Evolutionary conservation across 306 rosid genomes (phyloP), one percentile per base, ranked within the genome.

Genomic region (Corylus americana): DNA sequence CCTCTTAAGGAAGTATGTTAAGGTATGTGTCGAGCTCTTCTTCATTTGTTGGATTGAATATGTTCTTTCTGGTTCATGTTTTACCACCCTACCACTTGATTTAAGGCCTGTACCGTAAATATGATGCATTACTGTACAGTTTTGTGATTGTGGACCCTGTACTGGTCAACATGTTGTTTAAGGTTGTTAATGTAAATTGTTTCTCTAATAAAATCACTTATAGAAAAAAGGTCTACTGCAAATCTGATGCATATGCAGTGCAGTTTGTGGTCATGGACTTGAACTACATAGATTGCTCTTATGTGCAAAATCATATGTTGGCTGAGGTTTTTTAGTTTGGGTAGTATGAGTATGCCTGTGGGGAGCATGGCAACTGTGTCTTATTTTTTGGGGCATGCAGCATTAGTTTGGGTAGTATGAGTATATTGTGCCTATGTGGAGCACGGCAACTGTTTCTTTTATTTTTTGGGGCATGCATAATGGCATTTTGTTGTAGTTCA

Each of bases 1-100:
- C 16, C 92, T 95, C 59, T 75, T 91, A 74, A 89, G 98, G 88
- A 95, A 90, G 90, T 95, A 88, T 77, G 55, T 90, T 71, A 95
- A 95, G 98, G 98, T 92, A 87, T 79, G 59, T 68, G 75, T 55
- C 39, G n/a, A 20, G 45, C 54, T 58, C 10, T 45, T 79, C 74
- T 49, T 58, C 18, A 31, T 55, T 73, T 39, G 5, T 55, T 89
- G 62, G 39, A 8, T 85, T 76, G 14, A 14, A 37, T 31, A 39
- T 67, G 6, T 55, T 70, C 72, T 58, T 48, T 44, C n/a, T 50
- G 71, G 55, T 80, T 74, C 71, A 49, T 45, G 5, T 45, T 76
- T 59, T 81, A 58, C 54, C 42, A 53, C 9, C 16, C 1, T 27
- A 17, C 29, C 49, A 20, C 44, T 12, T 45, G 53, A 12, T 74